Evolutionary conservation across 352 stramenopile genomes (phyloP).

Genomic region (Phytophthora ramorum): DNA sequence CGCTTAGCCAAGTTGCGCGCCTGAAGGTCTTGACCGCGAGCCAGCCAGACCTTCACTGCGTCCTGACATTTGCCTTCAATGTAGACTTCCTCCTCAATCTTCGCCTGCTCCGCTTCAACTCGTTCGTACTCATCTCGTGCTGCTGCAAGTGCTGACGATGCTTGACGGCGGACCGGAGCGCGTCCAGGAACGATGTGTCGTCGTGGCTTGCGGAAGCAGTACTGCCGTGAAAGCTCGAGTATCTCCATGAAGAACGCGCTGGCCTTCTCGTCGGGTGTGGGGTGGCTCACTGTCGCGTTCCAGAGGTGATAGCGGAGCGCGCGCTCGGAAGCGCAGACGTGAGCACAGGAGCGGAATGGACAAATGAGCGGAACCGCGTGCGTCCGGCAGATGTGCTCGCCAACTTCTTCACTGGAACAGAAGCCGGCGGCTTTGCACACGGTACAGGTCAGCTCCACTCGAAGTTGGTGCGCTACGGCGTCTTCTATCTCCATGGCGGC

Average conservation of each 20-base stretch:
- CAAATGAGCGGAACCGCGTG: constrained; percentile 78
- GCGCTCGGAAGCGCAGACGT: constrained; percentile 74
- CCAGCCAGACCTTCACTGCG: constrained; percentile 55
- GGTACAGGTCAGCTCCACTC: constrained; percentile 56
- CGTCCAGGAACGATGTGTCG: constrained; percentile 49
- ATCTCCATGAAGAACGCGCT: constrained; percentile 80
- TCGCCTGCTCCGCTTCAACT: constrained; percentile 26
- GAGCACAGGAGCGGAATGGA: constrained; percentile 69
- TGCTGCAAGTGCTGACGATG: constrained; percentile 4
- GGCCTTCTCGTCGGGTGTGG: constrained; percentile 59
- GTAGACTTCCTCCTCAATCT: constrained; percentile 66
- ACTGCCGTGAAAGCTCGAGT: constrained; percentile 75
- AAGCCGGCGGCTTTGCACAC: constrained; percentile 49
- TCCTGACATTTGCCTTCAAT: constrained; percentile 72
- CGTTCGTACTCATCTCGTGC: constrained; percentile 32
- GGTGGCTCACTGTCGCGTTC: constrained; percentile 63
- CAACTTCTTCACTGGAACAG: constrained; percentile 32
- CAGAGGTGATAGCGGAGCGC: constrained; percentile 81
- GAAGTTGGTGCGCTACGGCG: constrained; percentile 21
- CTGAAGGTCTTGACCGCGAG: constrained; percentile 43
- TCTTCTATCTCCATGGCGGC: constrained; percentile 57
- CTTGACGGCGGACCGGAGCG: constrained; percentile 6
- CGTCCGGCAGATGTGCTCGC: constrained; percentile 65
- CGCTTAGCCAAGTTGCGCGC: constrained; percentile 45
- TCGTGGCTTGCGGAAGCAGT: constrained; percentile 73